These are phyloP conservation scores for Cylindrodendrum hubeiense DNA, from an alignment of 2,329 filamentous ascomycete genomes.

Conservation along the genomic window DNA sequence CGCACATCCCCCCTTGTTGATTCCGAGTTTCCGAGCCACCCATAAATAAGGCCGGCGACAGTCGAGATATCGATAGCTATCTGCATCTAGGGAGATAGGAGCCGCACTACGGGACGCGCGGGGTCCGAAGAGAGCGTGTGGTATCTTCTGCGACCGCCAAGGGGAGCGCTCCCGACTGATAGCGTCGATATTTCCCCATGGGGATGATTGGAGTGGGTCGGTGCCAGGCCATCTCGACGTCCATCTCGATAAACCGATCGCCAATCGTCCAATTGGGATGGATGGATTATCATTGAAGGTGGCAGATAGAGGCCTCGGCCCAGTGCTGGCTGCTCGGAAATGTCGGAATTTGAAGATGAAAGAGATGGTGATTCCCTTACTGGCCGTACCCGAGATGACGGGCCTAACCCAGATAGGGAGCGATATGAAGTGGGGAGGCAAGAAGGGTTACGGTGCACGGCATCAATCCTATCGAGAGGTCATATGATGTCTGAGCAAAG, in stretches of 20 bases:
- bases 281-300: not conserved
- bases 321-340: not conserved
- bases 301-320: not conserved
- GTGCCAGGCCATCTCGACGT: not conserved
- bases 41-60: not conserved
- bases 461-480: not conserved
- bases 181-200: not conserved
- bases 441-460: not conserved
- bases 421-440: too few relatives aligned
- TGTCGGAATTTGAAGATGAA: not conserved
- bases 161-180: not conserved
- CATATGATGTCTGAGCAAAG: not conserved
- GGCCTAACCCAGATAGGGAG: too few relatives aligned
- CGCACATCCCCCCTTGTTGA: not conserved
- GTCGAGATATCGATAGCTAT: not conserved
- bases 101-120: not conserved
- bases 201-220: not conserved
- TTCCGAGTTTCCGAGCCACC: not conserved
- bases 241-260: not conserved
- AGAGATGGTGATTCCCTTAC: too few relatives aligned
- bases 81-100: not conserved
- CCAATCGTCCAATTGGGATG: not conserved
- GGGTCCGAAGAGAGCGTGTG: not conserved
- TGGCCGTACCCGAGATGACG: too few relatives aligned
- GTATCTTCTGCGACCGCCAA: not conserved